Conservation (phyloP, 306 rosid genomes). For the Sphenostylis stenocarpa region DNA sequence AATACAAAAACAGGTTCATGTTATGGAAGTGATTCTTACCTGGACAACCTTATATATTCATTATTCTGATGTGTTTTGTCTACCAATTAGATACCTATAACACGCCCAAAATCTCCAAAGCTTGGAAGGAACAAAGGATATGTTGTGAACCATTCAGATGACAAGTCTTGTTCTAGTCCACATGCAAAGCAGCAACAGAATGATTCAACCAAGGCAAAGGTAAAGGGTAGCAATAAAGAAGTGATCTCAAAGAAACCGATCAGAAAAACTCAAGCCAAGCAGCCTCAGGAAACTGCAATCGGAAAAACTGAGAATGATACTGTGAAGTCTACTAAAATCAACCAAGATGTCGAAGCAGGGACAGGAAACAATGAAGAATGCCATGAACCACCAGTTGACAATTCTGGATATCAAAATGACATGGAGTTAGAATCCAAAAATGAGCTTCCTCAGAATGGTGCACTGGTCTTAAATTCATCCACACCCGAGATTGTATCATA, state of each 20-base stretch:
- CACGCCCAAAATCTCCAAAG: slow-evolving; percentile 92
- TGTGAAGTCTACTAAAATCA: slow-evolving; percentile 27
- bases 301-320: slow-evolving; percentile 40
- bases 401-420: slow-evolving; percentile 34
- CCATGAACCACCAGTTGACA: slow-evolving; percentile 33
- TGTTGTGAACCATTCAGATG: slow-evolving; percentile 53
- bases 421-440: slow-evolving; percentile 34
- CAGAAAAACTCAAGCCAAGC: slow-evolving; percentile 52
- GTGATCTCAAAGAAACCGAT: slow-evolving; percentile 55
- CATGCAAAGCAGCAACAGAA: slow-evolving; percentile 50
- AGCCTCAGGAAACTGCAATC: slow-evolving; percentile 44
- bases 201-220: slow-evolving; percentile 44
- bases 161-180: slow-evolving; percentile 49
- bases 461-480: slow-evolving; percentile 30
- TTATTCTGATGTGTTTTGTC: slow-evolving; percentile 16
- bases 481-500: slow-evolving; percentile 55
- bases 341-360: slow-evolving; percentile 40
- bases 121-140: slow-evolving; percentile 75
- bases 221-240: slow-evolving; percentile 41
- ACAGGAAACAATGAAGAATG: slow-evolving; percentile 38
- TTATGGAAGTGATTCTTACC: neutral
- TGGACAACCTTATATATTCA: neutral
- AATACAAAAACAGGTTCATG: neutral
- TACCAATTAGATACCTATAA: slow-evolving; percentile 70
- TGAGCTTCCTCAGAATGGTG: slow-evolving; percentile 37